Evolutionary conservation across 768 basidiomycete genomes (phyloP), one percentile per base, ranked within the genome.

Genomic region (Mycena vitilis): DNA sequence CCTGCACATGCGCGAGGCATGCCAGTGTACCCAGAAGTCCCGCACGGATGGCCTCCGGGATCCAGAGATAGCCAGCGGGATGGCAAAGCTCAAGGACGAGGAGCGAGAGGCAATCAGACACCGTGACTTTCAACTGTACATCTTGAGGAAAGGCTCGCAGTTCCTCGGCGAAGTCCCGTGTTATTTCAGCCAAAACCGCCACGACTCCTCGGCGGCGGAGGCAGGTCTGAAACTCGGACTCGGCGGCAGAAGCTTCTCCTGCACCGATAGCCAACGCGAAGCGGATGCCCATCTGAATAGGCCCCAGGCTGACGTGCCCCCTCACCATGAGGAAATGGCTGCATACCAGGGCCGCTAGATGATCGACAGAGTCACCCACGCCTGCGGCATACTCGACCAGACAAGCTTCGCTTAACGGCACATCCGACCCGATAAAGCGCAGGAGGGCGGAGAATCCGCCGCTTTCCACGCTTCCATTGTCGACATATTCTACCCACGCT

Each of bases 371-470:
- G 13, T 23, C 55, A 1, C 38, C 54, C n/a, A 40, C 55, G 2
- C 55, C 55, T 42, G 20, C 40, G 1, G 40, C 1, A 23, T 57
- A 57, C 55, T 57, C 55, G 4, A 12, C 38, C 23, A 57, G 22
- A 57, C 30, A 38, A 8, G 55, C 40, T 22, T 57, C 55, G 22
- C 0, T 5, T n/a, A 12, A 25, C 16, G 5, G 20, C 4, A 5
- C 22, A n/a, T 44, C 22, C 22, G 13, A 3, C 15, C 15, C 22
- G 6, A 57, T 23, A 40, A 57, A 44, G 16, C 25, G 2, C 22
- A 57, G 22, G 55, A 57, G 55, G 13, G 42, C 36, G 22, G 10
- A 40, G 18, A 57, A 57, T 57, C 55, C 55, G 2, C 13, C 40
- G 4, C 40, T 13, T 5, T 42, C 12, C 9, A 15, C 2, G 23